Conservation (phyloP, 768 basidiomycete species). For the Naganishia friedmannii region DNA sequence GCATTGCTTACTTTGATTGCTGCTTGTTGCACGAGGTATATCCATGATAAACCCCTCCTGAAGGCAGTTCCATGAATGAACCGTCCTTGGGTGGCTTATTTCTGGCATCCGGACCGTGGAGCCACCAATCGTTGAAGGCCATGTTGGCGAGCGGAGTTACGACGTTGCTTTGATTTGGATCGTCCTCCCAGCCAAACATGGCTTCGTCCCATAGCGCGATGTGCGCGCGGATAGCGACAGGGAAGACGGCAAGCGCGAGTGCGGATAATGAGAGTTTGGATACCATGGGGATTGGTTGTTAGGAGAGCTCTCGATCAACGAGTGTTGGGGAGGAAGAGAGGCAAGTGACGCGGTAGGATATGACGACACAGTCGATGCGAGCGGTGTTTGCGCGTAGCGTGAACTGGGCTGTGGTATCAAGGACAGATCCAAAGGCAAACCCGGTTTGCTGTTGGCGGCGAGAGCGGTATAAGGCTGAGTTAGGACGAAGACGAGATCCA, state of each 20-base stretch:
- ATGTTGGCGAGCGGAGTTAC: conserved; percentile 38
- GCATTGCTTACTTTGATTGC: conserved; percentile 29
- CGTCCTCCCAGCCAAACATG: conserved; percentile 36
- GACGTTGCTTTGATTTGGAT: conserved; percentile 30
- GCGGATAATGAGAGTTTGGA: background rate
- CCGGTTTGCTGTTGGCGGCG: conserved; percentile 4
- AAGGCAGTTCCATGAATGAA: conserved; percentile 38
- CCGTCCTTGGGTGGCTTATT: conserved; percentile 42
- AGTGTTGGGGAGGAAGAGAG: background rate
- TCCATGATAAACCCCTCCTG: background rate
- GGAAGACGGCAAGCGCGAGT: background rate
- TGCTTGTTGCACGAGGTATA: conserved; percentile 34
- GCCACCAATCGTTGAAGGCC: conserved; percentile 48
- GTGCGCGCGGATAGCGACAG: conserved; percentile 4
- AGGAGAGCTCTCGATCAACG: conserved; percentile 1
- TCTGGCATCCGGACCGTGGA: conserved; percentile 43
- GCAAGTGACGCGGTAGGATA: background rate
- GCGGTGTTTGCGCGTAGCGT: background rate
- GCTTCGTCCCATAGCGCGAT: conserved; percentile 24
- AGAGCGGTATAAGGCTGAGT: background rate
- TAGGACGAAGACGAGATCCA: background rate
- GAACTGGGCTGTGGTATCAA: background rate
- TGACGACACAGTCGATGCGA: background rate
- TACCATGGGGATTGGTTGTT: background rate
- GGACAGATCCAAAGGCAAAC: background rate